phyloP scores from a whole-genome alignment of 208 protist genomes.

The Naegleria gruberi region DNA sequence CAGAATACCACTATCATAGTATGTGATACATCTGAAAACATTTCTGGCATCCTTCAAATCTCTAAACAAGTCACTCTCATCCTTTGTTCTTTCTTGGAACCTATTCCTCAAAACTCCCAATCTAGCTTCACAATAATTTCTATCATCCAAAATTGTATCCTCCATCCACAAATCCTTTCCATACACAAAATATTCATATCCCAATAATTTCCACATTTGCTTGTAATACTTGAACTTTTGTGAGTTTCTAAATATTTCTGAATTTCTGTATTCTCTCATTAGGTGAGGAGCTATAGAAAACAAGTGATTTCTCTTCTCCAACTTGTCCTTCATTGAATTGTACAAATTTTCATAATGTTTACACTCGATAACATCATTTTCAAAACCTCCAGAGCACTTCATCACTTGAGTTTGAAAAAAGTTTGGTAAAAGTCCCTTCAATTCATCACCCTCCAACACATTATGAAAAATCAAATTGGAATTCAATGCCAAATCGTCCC shows the following conservation, averaged over 20 bases:
- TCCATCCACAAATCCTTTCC: not conserved
- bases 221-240: not conserved
- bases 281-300: not conserved
- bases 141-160: not conserved
- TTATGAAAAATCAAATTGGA: not conserved
- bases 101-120: not conserved
- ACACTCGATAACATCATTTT: not conserved
- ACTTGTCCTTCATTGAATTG: not conserved
- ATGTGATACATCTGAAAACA: not conserved
- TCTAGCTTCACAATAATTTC: not conserved
- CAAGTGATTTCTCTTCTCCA: not conserved
- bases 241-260: not conserved
- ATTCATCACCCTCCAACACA: not conserved
- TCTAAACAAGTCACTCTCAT: not conserved
- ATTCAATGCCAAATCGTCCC: not conserved
- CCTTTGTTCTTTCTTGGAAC: not conserved
- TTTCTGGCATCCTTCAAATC: not conserved
- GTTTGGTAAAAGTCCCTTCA: not conserved
- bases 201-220: not conserved
- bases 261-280: not conserved
- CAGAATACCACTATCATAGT: not conserved
- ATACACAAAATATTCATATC: not conserved
- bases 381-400: not conserved
- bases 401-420: not conserved
- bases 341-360: not conserved